phyloP scores from a whole-genome alignment of 1,284 basidiomycete species.

The Apiotrichum laibachii region DNA sequence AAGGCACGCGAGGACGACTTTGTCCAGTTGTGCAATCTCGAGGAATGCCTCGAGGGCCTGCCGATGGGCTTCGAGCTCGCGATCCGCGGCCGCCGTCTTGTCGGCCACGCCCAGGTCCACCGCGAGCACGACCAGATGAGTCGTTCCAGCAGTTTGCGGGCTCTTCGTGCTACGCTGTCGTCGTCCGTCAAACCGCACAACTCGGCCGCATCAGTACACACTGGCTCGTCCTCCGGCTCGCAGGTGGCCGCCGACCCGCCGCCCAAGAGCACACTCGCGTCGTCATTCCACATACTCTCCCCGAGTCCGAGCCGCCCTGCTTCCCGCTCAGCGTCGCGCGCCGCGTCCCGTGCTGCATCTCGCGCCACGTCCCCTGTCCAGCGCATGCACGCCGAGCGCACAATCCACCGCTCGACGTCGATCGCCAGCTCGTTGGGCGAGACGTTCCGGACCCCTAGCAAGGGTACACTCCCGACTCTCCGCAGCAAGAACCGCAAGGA shows the following conservation, averaged over 20 bases:
- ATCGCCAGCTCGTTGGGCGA: constrained; percentile 22
- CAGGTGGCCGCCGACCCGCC: not conserved
- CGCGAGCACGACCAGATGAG: constrained; percentile 13
- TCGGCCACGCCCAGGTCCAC: constrained; percentile 62
- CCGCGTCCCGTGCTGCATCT: not conserved
- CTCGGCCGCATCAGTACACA: not conserved
- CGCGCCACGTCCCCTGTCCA: constrained; percentile 5
- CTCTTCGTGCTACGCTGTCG: constrained; percentile 26
- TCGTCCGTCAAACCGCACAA: constrained; percentile 3
- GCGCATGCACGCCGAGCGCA: not conserved
- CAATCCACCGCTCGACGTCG: constrained; percentile 12
- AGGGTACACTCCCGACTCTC: not conserved
- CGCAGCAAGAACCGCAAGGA: constrained; percentile 18
- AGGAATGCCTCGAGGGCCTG: constrained; percentile 62
- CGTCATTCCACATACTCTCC: constrained; percentile 12
- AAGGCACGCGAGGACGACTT: constrained; percentile 81
- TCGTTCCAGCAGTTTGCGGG: constrained; percentile 26
- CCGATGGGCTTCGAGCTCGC: constrained; percentile 60
- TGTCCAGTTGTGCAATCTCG: constrained; percentile 63
- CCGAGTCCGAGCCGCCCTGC: not conserved
- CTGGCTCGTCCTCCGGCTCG: not conserved
- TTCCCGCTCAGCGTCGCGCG: constrained; percentile 2
- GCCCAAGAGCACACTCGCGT: not conserved
- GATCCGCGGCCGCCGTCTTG: constrained; percentile 65
- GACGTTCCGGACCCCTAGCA: constrained; percentile 14